Evolutionary conservation across 2,329 filamentous ascomycete species (phyloP).

Genomic region (Clarireedia homoeocarpa): DNA sequence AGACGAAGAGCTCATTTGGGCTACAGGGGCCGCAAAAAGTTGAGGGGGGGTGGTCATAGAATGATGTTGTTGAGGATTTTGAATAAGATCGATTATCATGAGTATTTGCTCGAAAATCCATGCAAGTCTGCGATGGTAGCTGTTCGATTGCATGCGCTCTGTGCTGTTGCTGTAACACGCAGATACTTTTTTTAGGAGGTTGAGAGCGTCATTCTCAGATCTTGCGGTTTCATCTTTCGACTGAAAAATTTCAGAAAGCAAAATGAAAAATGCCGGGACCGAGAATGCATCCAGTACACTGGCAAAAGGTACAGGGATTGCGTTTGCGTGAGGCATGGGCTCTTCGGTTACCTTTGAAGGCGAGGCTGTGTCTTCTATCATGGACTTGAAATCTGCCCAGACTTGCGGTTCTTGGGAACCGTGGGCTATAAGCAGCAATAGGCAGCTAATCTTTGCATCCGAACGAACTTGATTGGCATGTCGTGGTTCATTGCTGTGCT

Average conservation of each 20-base stretch:
- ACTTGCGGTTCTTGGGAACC: neutral
- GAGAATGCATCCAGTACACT: neutral
- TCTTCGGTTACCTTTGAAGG: neutral
- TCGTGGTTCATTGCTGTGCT: conserved; percentile 1
- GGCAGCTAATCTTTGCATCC: conserved; percentile 5
- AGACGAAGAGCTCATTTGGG: neutral
- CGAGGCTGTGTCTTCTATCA: neutral
- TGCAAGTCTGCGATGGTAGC: conserved; percentile 7
- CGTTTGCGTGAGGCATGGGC: neutral
- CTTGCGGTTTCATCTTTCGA: neutral
- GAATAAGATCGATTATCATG: neutral
- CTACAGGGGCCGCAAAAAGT: neutral
- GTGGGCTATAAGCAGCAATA: neutral
- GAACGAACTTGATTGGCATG: conserved; percentile 1
- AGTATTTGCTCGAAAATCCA: conserved; percentile 5
- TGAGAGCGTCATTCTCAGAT: neutral
- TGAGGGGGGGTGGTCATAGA: neutral
- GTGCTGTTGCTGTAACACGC: conserved; percentile 4
- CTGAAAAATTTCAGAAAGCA: neutral
- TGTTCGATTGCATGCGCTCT: conserved; percentile 8
- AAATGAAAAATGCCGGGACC: neutral
- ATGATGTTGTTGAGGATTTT: neutral
- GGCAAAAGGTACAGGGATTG: neutral
- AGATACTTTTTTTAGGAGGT: conserved; percentile 2
- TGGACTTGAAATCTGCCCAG: neutral